Conservation (phyloP, 345 rosid species). For the Eucalyptus tenuipes region DNA sequence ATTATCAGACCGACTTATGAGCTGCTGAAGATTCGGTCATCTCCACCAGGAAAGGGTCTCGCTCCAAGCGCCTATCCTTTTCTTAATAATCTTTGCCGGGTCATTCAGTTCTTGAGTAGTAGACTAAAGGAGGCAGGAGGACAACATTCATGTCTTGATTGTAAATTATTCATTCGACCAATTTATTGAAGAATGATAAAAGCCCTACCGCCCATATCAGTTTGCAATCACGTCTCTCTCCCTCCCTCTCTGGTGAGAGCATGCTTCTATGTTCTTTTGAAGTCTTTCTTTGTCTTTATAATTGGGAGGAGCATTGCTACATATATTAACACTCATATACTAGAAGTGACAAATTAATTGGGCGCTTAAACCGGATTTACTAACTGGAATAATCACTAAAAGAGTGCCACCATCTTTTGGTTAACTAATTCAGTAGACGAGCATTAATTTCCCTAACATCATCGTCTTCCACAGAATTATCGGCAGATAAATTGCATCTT, state of each 20-base stretch:
- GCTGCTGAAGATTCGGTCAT: background rate
- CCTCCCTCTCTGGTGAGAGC: background rate
- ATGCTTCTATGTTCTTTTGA: background rate
- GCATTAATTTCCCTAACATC: background rate
- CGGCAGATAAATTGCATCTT: background rate
- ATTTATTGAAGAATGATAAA: background rate
- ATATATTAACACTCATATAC: background rate
- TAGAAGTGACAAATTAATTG: background rate
- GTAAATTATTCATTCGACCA: background rate
- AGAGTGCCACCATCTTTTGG: background rate
- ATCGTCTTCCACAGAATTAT: background rate
- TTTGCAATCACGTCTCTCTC: background rate
- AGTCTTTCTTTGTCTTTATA: background rate
- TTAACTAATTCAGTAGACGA: background rate
- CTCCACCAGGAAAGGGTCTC: background rate
- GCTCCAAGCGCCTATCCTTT: background rate
- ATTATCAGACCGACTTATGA: slow-evolving; percentile 57
- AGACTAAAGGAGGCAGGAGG: background rate
- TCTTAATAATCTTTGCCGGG: background rate
- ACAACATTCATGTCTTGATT: background rate
- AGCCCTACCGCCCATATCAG: background rate
- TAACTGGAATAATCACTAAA: background rate
- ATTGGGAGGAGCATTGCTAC: background rate
- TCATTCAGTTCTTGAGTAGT: background rate
- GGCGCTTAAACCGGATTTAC: background rate